A percentile compares a stretch with the other conserved stretches of the same genome.
phyloP scores from a whole-genome alignment of 169 alveolate species.

The Eimeria necatrix region DNA sequence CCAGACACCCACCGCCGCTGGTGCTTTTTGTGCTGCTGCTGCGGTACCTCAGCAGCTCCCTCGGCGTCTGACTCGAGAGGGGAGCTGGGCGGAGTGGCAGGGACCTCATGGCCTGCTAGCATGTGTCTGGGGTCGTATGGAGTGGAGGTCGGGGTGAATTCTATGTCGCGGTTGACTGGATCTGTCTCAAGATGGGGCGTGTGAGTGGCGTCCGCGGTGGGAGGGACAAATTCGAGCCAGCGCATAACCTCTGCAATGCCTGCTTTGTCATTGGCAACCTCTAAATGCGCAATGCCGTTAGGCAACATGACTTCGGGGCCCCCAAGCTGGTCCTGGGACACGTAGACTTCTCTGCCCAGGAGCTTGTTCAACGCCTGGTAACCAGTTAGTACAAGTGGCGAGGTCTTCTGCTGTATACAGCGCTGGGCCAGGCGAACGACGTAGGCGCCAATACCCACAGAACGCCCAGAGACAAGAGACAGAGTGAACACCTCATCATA shows the following conservation, averaged over 20 bases:
- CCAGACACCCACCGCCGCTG: constrained; percentile 84
- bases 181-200: constrained; percentile 74
- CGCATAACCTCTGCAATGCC: constrained; percentile 88
- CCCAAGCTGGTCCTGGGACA: constrained; percentile 93
- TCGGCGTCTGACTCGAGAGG: not conserved
- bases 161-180: constrained; percentile 85
- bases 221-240: constrained; percentile 90
- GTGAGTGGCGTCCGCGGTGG: constrained; percentile 75
- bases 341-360: constrained; percentile 91
- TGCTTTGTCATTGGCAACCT: constrained; percentile 89
- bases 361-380: constrained; percentile 92
- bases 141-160: constrained; percentile 82
- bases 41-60: not conserved
- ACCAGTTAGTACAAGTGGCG: constrained; percentile 93
- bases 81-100: constrained; percentile 15
- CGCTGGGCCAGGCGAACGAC: constrained; percentile 92
- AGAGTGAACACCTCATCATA: constrained; percentile 91
- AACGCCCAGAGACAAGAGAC: constrained; percentile 91
- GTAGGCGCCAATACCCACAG: constrained; percentile 95
- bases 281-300: constrained; percentile 93
- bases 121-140: constrained; percentile 88
- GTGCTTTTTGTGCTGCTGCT: not conserved
- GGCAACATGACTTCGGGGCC: constrained; percentile 93
- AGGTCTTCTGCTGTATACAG: constrained; percentile 89
- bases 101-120: constrained; percentile 83